Percentiles rank a stretch among this genome's conserved stretches.
phyloP scores from a whole-genome alignment of 2,329 filamentous ascomycete genomes.

The Stenocarpella maydis region DNA sequence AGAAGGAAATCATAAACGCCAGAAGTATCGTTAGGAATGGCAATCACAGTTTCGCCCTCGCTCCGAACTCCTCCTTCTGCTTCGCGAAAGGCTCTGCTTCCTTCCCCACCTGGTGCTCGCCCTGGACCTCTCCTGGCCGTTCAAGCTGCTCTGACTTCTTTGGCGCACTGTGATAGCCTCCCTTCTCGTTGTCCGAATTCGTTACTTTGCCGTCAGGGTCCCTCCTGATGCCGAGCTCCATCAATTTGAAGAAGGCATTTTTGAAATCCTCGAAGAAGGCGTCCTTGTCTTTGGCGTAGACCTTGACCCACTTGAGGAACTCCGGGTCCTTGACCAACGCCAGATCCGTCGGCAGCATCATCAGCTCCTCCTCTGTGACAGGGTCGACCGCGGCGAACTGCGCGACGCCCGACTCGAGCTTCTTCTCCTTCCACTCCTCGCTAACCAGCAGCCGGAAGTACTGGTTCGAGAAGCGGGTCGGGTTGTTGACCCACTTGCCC shows the following conservation, averaged over 20 bases:
- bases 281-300: conserved; percentile 68
- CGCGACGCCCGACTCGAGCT: conserved; percentile 58
- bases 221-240: conserved; percentile 67
- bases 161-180: conserved; percentile 45
- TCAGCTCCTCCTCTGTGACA: conserved; percentile 63
- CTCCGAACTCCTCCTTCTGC: conserved; percentile 47
- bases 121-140: conserved; percentile 44
- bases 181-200: conserved; percentile 65
- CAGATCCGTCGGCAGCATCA: conserved; percentile 74
- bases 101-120: conserved; percentile 41
- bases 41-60: conserved; percentile 49
- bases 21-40: neutral
- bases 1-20: neutral
- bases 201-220: conserved; percentile 60
- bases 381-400: conserved; percentile 69
- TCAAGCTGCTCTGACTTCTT: conserved; percentile 45
- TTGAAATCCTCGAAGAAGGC: conserved; percentile 68
- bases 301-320: conserved; percentile 65
- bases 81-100: conserved; percentile 52
- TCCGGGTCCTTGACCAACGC: conserved; percentile 60
- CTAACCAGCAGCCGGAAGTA: conserved; percentile 46
- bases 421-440: conserved; percentile 54
- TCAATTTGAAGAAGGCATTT: conserved; percentile 65
- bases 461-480: conserved; percentile 49
- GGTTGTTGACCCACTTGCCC: conserved; percentile 49